Base-by-base conservation (phyloP, 225 moss, liverwort and hornwort genomes). In the Marchantia paleacea region DNA sequence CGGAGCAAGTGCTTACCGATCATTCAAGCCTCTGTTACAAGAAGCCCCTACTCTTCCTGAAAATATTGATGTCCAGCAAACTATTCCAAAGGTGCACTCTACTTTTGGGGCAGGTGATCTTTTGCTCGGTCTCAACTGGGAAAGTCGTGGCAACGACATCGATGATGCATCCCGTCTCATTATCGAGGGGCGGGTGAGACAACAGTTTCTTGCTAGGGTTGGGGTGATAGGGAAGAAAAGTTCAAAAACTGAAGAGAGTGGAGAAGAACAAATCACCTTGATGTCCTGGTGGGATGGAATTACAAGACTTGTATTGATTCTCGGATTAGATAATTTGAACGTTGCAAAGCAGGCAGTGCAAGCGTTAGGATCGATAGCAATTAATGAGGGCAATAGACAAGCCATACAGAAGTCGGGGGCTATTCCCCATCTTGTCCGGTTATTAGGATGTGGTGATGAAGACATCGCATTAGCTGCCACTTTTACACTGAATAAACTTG, bases 241-340 rank as follows among this genome's bases (percentile, higher is more conserved):
- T 64, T 20, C 26, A 31, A 81, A 83, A 86, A 80, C 76, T 67
- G 67, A 88, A 62, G 53, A 30, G 13, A 49, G 76, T 51, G 78
- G 78, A 12, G 75, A 75, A 31, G 86, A 87, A 68, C 91, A 78
- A 67, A 75, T 87, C 26, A 89, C 90, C 8, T 82, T 94, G 48
- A 91, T 94, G 85, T 91, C 96, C 13, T 94, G 92, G 94, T 96
- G 92, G 91, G 94, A 96, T 82, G 96, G 94, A 69, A 92, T 96
- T 55, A 84, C 96, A 73, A 87, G 96, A 70, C 85, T 96, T 7
- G 87, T 96, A 30, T 81, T 94, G 5, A 94, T 96, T 60, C 89
- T 96, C 72, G 90, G 92, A 24, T 84, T 94, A 69, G 92, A 94
- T 81, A 89, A 94, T 62, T 75, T 90, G 11, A 78, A 58, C 61